phyloP scores from a whole-genome alignment of 805 yeast genomes.

The Kregervanrija fluxuum region DNA sequence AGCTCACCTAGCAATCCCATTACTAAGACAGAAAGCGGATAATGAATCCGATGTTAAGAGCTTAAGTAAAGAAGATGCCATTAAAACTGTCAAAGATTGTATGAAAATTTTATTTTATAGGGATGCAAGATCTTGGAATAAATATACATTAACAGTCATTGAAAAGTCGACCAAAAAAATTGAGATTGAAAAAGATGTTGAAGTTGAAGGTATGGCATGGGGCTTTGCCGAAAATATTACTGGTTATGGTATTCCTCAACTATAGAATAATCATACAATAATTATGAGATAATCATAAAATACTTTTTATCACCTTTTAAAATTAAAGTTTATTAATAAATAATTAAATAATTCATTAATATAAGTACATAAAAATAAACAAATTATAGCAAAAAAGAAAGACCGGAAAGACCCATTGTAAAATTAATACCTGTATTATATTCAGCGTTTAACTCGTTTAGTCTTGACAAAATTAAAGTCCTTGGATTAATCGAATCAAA shows the following conservation, averaged over 20 bases:
- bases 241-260: constrained; percentile 66
- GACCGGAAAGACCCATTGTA: constrained; percentile 51
- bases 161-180: constrained; percentile 54
- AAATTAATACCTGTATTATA: constrained; percentile 38
- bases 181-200: constrained; percentile 48
- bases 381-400: constrained; percentile 29
- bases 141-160: constrained; percentile 72
- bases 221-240: constrained; percentile 78
- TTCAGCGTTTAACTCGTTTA: constrained; percentile 32
- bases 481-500: constrained; percentile 46
- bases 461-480: constrained; percentile 39
- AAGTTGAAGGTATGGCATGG: constrained; percentile 79
- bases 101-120: constrained; percentile 94
- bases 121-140: constrained; percentile 90
- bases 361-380: not conserved
- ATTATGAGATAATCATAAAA: constrained; percentile 2
- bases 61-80: constrained; percentile 68
- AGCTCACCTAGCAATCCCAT: constrained; percentile 86
- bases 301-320: constrained; percentile 4
- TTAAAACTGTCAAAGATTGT: constrained; percentile 67
- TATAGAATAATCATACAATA: constrained; percentile 10
- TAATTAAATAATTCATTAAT: not conserved
- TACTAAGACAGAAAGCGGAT: constrained; percentile 79
- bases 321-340: not conserved
- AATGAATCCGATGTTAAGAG: constrained; percentile 67